Evolutionary conservation across 306 rosid genomes (phyloP).

Genomic region (Canavalia ensiformis): DNA sequence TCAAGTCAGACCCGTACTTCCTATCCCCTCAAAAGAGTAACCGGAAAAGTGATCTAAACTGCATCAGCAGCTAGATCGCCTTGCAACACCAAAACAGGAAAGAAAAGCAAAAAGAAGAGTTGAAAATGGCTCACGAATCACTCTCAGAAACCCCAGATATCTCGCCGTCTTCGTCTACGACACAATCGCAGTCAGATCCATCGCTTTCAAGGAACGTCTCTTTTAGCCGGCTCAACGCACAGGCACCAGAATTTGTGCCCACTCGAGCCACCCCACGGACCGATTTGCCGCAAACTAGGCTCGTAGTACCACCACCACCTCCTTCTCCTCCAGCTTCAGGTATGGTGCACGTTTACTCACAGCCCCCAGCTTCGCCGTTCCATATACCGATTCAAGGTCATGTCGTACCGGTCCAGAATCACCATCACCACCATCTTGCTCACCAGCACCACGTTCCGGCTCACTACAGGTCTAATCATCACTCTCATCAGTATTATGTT

Average conservation of each 20-base stretch:
- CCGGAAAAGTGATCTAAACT: conserved; percentile 3
- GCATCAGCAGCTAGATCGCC: conserved; percentile 32
- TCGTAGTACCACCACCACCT: conserved; percentile 58
- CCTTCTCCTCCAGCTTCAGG: conserved; percentile 59
- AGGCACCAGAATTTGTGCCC: conserved; percentile 89
- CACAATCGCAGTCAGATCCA: conserved; percentile 60
- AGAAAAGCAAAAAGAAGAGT: neutral
- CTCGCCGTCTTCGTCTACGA: conserved; percentile 46
- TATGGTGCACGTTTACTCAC: conserved; percentile 58
- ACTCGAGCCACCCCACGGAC: conserved; percentile 63
- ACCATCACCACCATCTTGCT: conserved; percentile 55
- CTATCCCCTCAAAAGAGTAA: neutral
- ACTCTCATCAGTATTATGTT: conserved; percentile 57
- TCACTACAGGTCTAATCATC: conserved; percentile 65
- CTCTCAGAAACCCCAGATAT: conserved; percentile 48
- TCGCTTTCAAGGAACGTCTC: conserved; percentile 67
- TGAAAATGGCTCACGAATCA: conserved; percentile 67
- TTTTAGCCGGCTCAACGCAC: conserved; percentile 89
- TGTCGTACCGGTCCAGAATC: conserved; percentile 60
- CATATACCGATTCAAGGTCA: conserved; percentile 68
- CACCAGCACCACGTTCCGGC: conserved; percentile 62
- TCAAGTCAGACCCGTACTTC: conserved; percentile 5
- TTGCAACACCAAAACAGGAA: neutral
- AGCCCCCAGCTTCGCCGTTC: conserved; percentile 65
- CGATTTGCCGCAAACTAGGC: conserved; percentile 60